These are phyloP conservation scores for Albugo candida DNA, from an alignment of 352 stramenopile species.

Conservation along the genomic window DNA sequence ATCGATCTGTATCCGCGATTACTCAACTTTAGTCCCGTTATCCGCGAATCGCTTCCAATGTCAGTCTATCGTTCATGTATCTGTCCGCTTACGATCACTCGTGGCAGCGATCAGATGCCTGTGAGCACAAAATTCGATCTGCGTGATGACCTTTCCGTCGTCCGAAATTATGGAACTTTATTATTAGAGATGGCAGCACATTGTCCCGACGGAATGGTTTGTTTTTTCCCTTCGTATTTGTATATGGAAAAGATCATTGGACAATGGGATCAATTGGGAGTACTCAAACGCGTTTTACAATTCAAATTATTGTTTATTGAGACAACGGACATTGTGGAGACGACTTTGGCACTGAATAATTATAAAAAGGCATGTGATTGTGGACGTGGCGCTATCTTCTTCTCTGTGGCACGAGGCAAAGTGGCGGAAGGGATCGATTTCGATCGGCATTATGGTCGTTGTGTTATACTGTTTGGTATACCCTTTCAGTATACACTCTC, in stretches of 20 bases:
- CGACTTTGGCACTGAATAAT: conserved; percentile 95
- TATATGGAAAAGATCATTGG: conserved; percentile 99
- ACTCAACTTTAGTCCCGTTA: conserved; percentile 93
- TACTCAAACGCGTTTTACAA: conserved; percentile 87
- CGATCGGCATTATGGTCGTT: conserved; percentile 95
- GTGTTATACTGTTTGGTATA: conserved; percentile 97
- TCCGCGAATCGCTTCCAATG: conserved; percentile 94
- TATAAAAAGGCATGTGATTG: conserved; percentile 93
- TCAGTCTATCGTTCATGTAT: conserved; percentile 96
- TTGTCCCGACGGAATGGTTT: conserved; percentile 96
- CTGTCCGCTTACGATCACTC: conserved; percentile 94
- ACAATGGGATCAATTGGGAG: conserved; percentile 85
- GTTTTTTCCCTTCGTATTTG: conserved; percentile 98
- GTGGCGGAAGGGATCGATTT: conserved; percentile 99
- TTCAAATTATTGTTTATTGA: conserved; percentile 99
- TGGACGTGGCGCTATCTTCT: conserved; percentile 93
- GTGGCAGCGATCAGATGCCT: conserved; percentile 90
- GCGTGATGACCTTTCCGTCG: conserved; percentile 77
- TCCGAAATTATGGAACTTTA: conserved; percentile 92
- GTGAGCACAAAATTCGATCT: conserved; percentile 91
- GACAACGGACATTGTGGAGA: conserved; percentile 99
- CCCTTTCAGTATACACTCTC: conserved; percentile 98
- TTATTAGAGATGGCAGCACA: conserved; percentile 87
- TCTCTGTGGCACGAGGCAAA: conserved; percentile 97
- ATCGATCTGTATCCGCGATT: conserved; percentile 98